Evolutionary conservation across 176 grass and related monocot species (phyloP).

Genomic region (Chrysopogon serrulatus): DNA sequence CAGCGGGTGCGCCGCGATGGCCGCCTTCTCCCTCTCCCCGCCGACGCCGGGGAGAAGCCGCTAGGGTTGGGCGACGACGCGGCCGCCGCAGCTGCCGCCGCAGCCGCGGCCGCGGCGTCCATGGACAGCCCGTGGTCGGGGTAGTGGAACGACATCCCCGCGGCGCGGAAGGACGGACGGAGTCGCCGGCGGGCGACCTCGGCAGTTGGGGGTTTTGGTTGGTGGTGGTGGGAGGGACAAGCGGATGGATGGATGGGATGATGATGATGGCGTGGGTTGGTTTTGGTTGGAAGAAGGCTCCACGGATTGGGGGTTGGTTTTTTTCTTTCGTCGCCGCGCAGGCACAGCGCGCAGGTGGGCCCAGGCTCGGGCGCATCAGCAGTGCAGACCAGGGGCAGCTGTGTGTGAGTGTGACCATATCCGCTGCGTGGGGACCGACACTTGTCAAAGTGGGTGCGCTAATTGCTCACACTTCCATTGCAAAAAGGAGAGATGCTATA

Average conservation of each 20-base stretch:
- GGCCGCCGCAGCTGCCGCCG: not conserved
- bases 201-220: slow-evolving; percentile 39
- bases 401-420: not conserved
- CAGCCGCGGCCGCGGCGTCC: slow-evolving; percentile 21
- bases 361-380: not conserved
- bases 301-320: not conserved
- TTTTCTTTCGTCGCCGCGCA: slow-evolving; percentile 2
- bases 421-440: not conserved
- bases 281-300: slow-evolving; percentile 6
- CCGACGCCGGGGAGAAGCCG: slow-evolving; percentile 37
- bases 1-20: slow-evolving; percentile 80
- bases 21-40: slow-evolving; percentile 67
- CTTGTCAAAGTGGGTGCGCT: not conserved
- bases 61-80: slow-evolving; percentile 51
- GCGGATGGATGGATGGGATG: slow-evolving; percentile 8
- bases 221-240: slow-evolving; percentile 27
- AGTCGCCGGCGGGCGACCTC: not conserved
- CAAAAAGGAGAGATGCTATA: not conserved
- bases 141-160: slow-evolving; percentile 57
- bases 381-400: not conserved
- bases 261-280: slow-evolving; percentile 1
- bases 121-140: slow-evolving; percentile 43
- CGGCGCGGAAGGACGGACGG: not conserved
- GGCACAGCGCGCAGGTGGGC: not conserved
- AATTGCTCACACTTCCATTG: not conserved